phyloP scores from a whole-genome alignment of 805 yeast species.

The Schwanniomyces yamadae region DNA sequence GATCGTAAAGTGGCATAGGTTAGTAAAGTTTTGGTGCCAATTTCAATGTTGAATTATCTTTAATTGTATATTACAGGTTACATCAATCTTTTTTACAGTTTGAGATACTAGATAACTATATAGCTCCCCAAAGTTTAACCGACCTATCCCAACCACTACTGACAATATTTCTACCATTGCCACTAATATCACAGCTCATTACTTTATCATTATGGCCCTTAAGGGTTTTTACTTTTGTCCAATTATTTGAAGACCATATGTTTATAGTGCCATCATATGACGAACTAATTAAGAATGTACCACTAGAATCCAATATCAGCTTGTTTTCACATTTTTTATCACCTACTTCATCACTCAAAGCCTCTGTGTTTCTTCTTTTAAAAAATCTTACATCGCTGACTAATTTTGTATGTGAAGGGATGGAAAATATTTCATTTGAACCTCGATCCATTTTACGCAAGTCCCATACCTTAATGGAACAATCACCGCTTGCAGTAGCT shows the following conservation, averaged over 20 bases:
- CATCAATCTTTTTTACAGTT: no score
- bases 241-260: conserved; percentile 63
- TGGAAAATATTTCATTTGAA: conserved; percentile 41
- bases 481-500: conserved; percentile 85
- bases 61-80: neutral
- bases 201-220: conserved; percentile 63
- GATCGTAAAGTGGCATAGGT: no score
- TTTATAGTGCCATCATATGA: conserved; percentile 73
- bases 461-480: conserved; percentile 84
- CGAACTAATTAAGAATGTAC: conserved; percentile 54
- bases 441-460: conserved; percentile 44
- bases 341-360: conserved; percentile 18
- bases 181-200: conserved; percentile 62
- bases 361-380: conserved; percentile 17
- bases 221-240: conserved; percentile 57
- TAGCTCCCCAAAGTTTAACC: conserved; percentile 57
- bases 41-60: neutral
- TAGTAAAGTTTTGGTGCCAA: no score
- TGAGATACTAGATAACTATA: neutral
- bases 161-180: conserved; percentile 43
- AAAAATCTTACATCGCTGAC: conserved; percentile 65
- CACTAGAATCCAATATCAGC: conserved; percentile 29
- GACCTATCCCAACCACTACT: conserved; percentile 86
- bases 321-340: conserved; percentile 32
- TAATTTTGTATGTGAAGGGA: conserved; percentile 74